Evolutionary conservation across 2,329 filamentous ascomycete genomes (phyloP).

Genomic region (Pseudogymnoascus sp.): DNA sequence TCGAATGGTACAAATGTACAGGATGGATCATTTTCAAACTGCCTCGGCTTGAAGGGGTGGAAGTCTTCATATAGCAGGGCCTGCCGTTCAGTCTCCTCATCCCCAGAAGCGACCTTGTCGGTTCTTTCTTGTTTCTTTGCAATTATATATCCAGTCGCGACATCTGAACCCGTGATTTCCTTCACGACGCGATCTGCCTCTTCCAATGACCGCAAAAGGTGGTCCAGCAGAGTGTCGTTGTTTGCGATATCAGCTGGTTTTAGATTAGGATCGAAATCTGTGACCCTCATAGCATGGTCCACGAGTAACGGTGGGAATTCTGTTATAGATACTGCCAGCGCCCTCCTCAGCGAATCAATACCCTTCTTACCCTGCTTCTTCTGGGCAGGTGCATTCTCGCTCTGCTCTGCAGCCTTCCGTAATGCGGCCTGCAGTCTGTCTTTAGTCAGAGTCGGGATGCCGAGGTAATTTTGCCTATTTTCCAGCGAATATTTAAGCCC

Average conservation of each 20-base stretch:
- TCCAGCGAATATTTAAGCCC: slow-evolving; percentile 74
- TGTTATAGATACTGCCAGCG: slow-evolving; percentile 74
- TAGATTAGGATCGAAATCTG: slow-evolving; percentile 59
- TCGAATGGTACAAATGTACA: slow-evolving; percentile 68
- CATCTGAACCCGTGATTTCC: slow-evolving; percentile 57
- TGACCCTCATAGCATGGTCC: slow-evolving; percentile 71
- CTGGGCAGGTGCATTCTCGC: slow-evolving; percentile 40
- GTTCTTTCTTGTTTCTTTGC: slow-evolving; percentile 50
- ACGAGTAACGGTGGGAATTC: slow-evolving; percentile 83
- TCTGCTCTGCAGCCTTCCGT: slow-evolving; percentile 54
- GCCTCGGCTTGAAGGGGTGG: slow-evolving; percentile 79
- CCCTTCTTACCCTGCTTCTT: slow-evolving; percentile 63
- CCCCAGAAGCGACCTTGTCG: slow-evolving; percentile 12
- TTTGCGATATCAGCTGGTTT: slow-evolving; percentile 64
- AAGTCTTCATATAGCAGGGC: slow-evolving; percentile 81
- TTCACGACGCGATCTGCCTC: slow-evolving; percentile 64
- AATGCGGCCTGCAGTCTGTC: slow-evolving; percentile 66
- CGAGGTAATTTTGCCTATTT: slow-evolving; percentile 74
- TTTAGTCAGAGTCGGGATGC: slow-evolving; percentile 65
- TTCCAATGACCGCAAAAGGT: slow-evolving; percentile 60
- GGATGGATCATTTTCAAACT: slow-evolving; percentile 62
- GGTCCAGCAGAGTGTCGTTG: slow-evolving; percentile 55
- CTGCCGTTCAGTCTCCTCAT: slow-evolving; percentile 33
- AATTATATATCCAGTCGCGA: slow-evolving; percentile 78
- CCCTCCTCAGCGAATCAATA: slow-evolving; percentile 69